Conservation (phyloP, 2,329 filamentous ascomycete genomes). For the Lasiodiplodia sp. region DNA sequence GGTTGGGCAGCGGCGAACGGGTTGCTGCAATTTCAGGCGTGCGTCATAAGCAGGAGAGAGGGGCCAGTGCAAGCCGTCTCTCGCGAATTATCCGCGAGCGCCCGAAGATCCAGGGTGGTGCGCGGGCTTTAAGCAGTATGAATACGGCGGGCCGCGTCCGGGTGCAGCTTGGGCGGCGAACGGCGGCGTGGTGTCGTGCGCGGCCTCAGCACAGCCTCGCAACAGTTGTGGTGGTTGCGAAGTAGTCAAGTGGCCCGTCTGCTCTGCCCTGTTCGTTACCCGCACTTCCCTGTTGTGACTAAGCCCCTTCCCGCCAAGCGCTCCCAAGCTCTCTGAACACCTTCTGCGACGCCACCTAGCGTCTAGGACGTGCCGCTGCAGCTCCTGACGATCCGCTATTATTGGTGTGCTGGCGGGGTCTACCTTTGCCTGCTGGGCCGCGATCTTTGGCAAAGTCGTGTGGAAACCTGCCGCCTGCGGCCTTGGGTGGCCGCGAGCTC, state of each 20-base stretch:
- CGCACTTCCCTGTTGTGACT: conserved; percentile 27
- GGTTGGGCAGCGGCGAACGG: conserved; percentile 28
- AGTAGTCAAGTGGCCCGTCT: conserved; percentile 23
- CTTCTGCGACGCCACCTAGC: not conserved
- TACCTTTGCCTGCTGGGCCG: conserved; percentile 7
- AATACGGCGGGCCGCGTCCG: conserved; percentile 12
- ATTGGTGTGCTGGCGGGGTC: not conserved
- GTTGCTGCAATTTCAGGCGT: conserved; percentile 26
- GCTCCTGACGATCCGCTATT: not conserved
- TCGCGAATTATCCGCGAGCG: conserved; percentile 22
- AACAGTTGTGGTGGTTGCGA: conserved; percentile 18
- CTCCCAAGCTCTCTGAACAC: not conserved
- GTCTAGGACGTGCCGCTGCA: not conserved
- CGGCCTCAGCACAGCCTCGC: conserved; percentile 26
- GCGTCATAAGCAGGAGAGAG: conserved; percentile 30
- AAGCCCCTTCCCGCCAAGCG: conserved; percentile 6
- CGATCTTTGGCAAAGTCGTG: not conserved
- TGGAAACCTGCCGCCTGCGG: not conserved
- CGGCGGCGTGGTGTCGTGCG: conserved; percentile 22
- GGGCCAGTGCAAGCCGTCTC: conserved; percentile 15
- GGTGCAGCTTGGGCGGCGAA: not conserved
- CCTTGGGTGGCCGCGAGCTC: not conserved
- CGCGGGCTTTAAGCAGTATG: conserved; percentile 11
- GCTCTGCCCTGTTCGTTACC: not conserved
- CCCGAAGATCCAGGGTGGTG: conserved; percentile 13